These are phyloP conservation scores for Ganoderma lucidum DNA, from an alignment of 1,284 basidiomycete genomes.

Conservation along the genomic window DNA sequence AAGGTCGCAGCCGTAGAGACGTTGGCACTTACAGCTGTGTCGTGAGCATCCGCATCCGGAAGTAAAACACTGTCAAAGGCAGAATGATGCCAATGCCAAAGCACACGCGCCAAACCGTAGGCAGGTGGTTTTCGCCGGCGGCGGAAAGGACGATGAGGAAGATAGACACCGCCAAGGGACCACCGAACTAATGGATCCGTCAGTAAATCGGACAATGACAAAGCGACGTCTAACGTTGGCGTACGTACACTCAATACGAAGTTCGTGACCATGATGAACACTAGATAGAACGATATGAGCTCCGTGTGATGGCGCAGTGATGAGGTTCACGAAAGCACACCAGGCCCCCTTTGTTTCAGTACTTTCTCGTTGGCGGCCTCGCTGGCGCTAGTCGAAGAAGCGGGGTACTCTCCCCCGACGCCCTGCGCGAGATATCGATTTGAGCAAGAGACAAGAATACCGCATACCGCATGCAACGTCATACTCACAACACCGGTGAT, in stretches of 20 bases:
- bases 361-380: slow-evolving; percentile 81
- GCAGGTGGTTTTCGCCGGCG: slow-evolving; percentile 68
- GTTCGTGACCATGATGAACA: slow-evolving; percentile 83
- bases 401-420: slow-evolving; percentile 83
- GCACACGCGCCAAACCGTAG: slow-evolving; percentile 80
- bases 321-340: slow-evolving; percentile 40
- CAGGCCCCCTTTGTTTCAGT: slow-evolving; percentile 66
- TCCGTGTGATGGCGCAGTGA: slow-evolving; percentile 9
- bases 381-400: slow-evolving; percentile 70
- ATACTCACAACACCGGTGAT: slow-evolving; percentile 71
- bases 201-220: slow-evolving; percentile 21
- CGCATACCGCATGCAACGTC: slow-evolving; percentile 13
- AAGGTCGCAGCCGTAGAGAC: slow-evolving; percentile 15
- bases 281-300: slow-evolving; percentile 34
- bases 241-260: slow-evolving; percentile 61
- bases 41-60: slow-evolving; percentile 77
- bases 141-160: slow-evolving; percentile 79
- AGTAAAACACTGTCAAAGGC: slow-evolving; percentile 75
- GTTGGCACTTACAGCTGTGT: slow-evolving; percentile 56
- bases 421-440: slow-evolving; percentile 48
- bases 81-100: slow-evolving; percentile 78
- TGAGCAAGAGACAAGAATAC: slow-evolving; percentile 1
- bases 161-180: slow-evolving; percentile 73
- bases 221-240: slow-evolving; percentile 7
- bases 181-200: slow-evolving; percentile 60